Percentiles rank a stretch among this genome's conserved stretches.
Conservation (phyloP, 2,329 filamentous ascomycete species). For the Mollisiaceae sp. region DNA sequence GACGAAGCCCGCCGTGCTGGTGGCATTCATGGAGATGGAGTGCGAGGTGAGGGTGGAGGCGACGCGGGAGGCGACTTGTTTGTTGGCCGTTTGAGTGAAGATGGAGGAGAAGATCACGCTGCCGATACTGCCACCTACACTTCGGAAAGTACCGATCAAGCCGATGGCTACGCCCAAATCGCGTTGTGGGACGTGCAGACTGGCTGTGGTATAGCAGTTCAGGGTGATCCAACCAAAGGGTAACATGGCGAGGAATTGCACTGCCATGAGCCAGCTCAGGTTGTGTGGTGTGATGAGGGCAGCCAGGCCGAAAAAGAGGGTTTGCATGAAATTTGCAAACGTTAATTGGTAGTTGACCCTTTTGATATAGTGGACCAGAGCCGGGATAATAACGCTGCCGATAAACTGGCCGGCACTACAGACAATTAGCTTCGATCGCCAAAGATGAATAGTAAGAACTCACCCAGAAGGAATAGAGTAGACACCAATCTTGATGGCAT, state of each 20-base stretch:
- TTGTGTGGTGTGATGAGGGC: slow-evolving; percentile 28
- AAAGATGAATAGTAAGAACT: background rate
- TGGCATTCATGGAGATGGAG: background rate
- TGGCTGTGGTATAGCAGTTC: slow-evolving; percentile 49
- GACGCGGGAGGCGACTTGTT: slow-evolving; percentile 22
- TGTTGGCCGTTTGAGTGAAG: slow-evolving; percentile 31
- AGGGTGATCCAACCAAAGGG: slow-evolving; percentile 44
- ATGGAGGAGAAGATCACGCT: slow-evolving; percentile 44
- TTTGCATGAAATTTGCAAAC: slow-evolving; percentile 41
- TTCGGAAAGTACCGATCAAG: slow-evolving; percentile 53
- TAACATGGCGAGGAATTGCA: slow-evolving; percentile 44
- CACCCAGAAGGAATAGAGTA: slow-evolving; percentile 26
- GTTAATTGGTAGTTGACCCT: slow-evolving; percentile 46
- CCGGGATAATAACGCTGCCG: slow-evolving; percentile 26
- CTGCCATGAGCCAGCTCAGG: slow-evolving; percentile 26
- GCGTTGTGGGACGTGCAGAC: slow-evolving; percentile 51
- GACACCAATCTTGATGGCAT: slow-evolving; percentile 26
- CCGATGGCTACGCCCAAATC: slow-evolving; percentile 54
- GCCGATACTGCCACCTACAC: slow-evolving; percentile 48
- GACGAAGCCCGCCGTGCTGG: slow-evolving; percentile 30
- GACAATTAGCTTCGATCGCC: background rate
- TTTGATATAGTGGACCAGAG: slow-evolving; percentile 41
- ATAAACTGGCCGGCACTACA: slow-evolving; percentile 25
- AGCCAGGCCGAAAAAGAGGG: slow-evolving; percentile 31
- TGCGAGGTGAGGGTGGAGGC: slow-evolving; percentile 6